phyloP scores from a whole-genome alignment of 1,139 yeast genomes.

The Lodderomyces beijingensis region DNA sequence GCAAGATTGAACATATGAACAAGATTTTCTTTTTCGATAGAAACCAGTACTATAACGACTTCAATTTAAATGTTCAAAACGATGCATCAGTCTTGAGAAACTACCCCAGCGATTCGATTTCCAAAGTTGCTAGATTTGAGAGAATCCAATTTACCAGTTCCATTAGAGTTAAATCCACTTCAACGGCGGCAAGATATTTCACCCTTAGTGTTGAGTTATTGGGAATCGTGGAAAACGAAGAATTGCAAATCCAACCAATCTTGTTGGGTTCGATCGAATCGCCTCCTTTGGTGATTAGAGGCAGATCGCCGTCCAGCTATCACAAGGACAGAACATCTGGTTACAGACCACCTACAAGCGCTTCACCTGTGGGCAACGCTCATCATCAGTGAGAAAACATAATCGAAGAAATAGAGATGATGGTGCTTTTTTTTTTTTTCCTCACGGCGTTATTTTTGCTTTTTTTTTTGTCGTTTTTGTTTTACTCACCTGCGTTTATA shows the following conservation, averaged over 20 bases:
- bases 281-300: constrained; percentile 62
- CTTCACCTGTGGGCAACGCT: constrained; percentile 8
- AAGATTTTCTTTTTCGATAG: constrained; percentile 41
- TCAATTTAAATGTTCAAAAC: constrained; percentile 25
- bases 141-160: constrained; percentile 66
- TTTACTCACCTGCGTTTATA: no score
- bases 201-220: constrained; percentile 53
- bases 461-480: no score
- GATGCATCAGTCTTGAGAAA: constrained; percentile 35
- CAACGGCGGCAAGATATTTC: constrained; percentile 44
- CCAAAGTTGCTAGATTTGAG: constrained; percentile 63
- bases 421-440: no score
- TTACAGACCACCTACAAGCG: constrained; percentile 20
- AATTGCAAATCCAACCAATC: constrained; percentile 35
- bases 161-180: constrained; percentile 48
- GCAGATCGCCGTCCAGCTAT: constrained; percentile 66
- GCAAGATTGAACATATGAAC: constrained; percentile 21
- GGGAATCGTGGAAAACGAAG: constrained; percentile 43
- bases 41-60: constrained; percentile 29
- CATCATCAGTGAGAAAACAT: no score
- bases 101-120: constrained; percentile 48
- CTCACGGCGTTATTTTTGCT: no score
- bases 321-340: constrained; percentile 40
- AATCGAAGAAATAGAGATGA: no score
- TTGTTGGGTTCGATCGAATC: constrained; percentile 46